Conservation (phyloP, 306 rosid species). For the Dicorynia guianensis region DNA sequence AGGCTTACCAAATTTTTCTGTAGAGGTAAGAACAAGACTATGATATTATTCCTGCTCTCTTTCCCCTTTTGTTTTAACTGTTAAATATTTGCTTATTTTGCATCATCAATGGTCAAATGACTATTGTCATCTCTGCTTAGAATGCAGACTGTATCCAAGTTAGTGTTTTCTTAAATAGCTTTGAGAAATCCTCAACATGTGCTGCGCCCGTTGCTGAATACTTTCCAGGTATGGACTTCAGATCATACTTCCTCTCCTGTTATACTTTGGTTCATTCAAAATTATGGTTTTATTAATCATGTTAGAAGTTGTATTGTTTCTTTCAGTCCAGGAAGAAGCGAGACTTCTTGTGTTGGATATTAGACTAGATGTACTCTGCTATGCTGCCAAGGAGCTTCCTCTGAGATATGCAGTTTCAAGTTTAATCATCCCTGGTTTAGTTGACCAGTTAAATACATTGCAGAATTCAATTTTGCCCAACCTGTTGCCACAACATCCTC, state of each 20-base stretch:
- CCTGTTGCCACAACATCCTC: slow-evolving; percentile 69
- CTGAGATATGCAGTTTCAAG: slow-evolving; percentile 71
- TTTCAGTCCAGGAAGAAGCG: slow-evolving; percentile 81
- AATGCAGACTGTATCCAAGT: slow-evolving; percentile 88
- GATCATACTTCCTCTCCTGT: slow-evolving; percentile 11
- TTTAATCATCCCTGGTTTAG: slow-evolving; percentile 78
- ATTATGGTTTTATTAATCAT: slow-evolving; percentile 6
- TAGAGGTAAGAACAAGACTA: slow-evolving; percentile 61
- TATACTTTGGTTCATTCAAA: slow-evolving; percentile 20
- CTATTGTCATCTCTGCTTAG: slow-evolving; percentile 57
- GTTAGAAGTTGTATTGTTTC: slow-evolving; percentile 30
- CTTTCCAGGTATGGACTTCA: slow-evolving; percentile 68
- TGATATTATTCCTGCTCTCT: slow-evolving; percentile 13
- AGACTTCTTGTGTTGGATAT: slow-evolving; percentile 60
- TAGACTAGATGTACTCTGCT: slow-evolving; percentile 85
- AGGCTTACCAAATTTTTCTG: slow-evolving; percentile 45
- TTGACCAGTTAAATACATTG: slow-evolving; percentile 71
- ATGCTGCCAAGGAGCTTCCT: slow-evolving; percentile 69
- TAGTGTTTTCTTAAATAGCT: slow-evolving; percentile 74
- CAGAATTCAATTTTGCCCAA: slow-evolving; percentile 65
- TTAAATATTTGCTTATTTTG: slow-evolving; percentile 26
- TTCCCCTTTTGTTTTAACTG: slow-evolving; percentile 18
- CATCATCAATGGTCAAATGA: slow-evolving; percentile 33
- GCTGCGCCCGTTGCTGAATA: slow-evolving; percentile 75
- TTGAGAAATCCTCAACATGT: slow-evolving; percentile 60